Conservation (phyloP, 805 yeast species). For the Wickerhamomyces hampshirensis region DNA sequence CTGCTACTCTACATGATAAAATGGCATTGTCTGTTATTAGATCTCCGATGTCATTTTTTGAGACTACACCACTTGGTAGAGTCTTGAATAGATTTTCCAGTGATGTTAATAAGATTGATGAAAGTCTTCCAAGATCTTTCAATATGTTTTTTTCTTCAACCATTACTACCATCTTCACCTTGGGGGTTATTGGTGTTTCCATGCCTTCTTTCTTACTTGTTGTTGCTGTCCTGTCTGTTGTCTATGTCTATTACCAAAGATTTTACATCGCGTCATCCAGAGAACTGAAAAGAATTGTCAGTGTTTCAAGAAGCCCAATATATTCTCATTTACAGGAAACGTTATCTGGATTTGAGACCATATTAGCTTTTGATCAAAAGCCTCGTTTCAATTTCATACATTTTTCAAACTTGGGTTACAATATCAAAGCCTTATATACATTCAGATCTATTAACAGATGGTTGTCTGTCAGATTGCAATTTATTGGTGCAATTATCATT, state of each 20-base stretch:
- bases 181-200: conserved; percentile 45
- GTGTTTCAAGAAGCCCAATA: conserved; percentile 69
- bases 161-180: conserved; percentile 43
- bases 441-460: conserved; percentile 65
- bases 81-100: conserved; percentile 60
- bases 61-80: conserved; percentile 65
- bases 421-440: conserved; percentile 69
- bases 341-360: conserved; percentile 69
- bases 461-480: conserved; percentile 57
- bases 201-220: conserved; percentile 52
- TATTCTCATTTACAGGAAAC: conserved; percentile 82
- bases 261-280: conserved; percentile 68
- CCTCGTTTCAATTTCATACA: conserved; percentile 59
- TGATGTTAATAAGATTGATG: conserved; percentile 56
- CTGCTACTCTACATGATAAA: conserved; percentile 47
- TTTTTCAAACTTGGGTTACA: conserved; percentile 65
- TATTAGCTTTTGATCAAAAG: conserved; percentile 69
- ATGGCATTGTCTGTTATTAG: conserved; percentile 51
- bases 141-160: conserved; percentile 40
- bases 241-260: conserved; percentile 67
- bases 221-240: conserved; percentile 37
- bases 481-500: conserved; percentile 54
- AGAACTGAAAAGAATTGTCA: conserved; percentile 71
- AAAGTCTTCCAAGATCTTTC: conserved; percentile 50
- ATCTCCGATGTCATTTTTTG: conserved; percentile 65